Evolutionary conservation across 129 eudicot genomes (phyloP), one percentile per base, ranked within the genome.

Genomic region (Flaveria bidentis): DNA sequence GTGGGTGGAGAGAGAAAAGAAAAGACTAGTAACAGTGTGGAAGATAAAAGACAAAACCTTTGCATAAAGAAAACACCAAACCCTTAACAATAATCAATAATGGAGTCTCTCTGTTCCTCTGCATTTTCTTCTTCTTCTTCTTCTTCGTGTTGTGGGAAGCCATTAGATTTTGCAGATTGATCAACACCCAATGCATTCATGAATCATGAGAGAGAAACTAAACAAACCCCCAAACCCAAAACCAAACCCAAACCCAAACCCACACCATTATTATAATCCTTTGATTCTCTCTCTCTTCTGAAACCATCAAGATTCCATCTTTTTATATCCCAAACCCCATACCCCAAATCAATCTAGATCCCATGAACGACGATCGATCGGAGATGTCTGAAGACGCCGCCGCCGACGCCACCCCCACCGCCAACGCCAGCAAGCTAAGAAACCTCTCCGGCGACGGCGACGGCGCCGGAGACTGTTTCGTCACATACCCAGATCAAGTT

Each of bases 401-500:
- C 41, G 41, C 7, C 41, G 41, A 36, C 41, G 7, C 41, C 39
- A 4, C 36, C 7, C 1, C 60, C 26, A 73, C 63, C 7, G 7
- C 60, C 26, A 73, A 56, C n/a, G 78, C 26, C 50, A 9, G 41
- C 33, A 45, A 60, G 33, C 25, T 51, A 9, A 57, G 78, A 41
- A 67, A 36, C 73, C 49, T 51, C 58, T 52, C 58, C 26, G 28
- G 51, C 78, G 42, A 18, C 72, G n/a, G 49, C 78, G 80, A 50
- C 16, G n/a, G 20, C 61, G 15, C 68, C 88, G 82, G 69, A 55
- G 81, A 78, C 23, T 83, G 75, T 72, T 71, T 61, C 77, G 74
- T 87, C 11, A 79, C 91, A 0, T 74, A 76, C 80, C 89, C 91
- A 72, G 93, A 90, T 82, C 91, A 90, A 77, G 91, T 90, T 1